Base-by-base conservation (phyloP, 169 alveolate genomes). In the Theileria parva region DNA sequence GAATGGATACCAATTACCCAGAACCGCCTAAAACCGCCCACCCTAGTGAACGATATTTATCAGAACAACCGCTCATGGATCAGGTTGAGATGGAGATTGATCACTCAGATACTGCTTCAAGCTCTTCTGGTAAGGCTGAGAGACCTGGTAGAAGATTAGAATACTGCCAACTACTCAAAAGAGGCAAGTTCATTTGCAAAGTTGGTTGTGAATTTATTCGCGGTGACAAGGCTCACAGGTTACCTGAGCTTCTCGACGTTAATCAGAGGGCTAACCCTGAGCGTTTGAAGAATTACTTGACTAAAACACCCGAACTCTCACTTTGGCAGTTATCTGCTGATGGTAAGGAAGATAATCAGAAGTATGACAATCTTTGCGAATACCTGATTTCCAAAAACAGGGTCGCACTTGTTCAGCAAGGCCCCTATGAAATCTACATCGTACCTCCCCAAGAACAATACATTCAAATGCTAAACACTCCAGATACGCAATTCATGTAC, bases 311-410 rank as follows among this genome's bases (percentile, higher is more conserved):
- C 6, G 87, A 87, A 53, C 79, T 79, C 8, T 89, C 94, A 6
- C 76, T 81, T 21, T 89, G 94, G 94, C 91, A 89, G 60, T 27
- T 89, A 68, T 92, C 91, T 25, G 93, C 94, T 0, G 94, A 89
- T 30, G 50, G 88, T 28, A 59, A 63, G 32, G 89, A 79, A 37
- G 94, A 89, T 64, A 86, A 88, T 55, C 69, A 39, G 53, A 85
- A 86, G 59, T 89, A 89, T 61, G 94, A 89, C 60, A 64, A 72
- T n/a, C 77, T 89, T 3, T 89, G 94, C 55, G 94, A 89, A 39
- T 89, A 89, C 59, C 67, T 89, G 57, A 77, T 89, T n/a, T 63
- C 86, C 19, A 89, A 89, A 78, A 72, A 84, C 19, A 27, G 94
- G 12, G 86, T 89, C 15, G 94, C 93, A 2, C 86, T 89, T 39